A percentile compares a stretch with the other conserved stretches of the same genome.
phyloP scores from a whole-genome alignment of 2,329 filamentous ascomycete species.

The Ceratocystiopsis brevicomis region DNA sequence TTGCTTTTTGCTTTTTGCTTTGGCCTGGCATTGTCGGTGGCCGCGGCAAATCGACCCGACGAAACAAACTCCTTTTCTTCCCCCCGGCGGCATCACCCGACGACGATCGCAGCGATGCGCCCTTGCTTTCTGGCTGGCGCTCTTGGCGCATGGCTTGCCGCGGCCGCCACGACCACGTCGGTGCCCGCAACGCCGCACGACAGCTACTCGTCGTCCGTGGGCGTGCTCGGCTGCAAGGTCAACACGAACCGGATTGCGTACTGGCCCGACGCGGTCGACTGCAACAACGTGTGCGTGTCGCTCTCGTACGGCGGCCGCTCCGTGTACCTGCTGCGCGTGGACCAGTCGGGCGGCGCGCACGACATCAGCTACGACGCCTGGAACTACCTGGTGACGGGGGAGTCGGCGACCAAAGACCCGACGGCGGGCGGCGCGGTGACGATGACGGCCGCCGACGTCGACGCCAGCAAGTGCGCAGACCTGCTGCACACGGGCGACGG shows the following conservation, averaged over 20 bases:
- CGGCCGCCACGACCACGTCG: slow-evolving; percentile 3
- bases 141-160: not conserved
- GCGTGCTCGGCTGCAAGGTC: slow-evolving; percentile 39
- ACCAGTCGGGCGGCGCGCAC: slow-evolving; percentile 33
- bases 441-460: slow-evolving; percentile 27
- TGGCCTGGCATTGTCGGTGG: too few relatives aligned
- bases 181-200: slow-evolving; percentile 33
- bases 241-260: slow-evolving; percentile 40
- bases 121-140: not conserved
- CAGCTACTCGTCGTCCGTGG: slow-evolving; percentile 33
- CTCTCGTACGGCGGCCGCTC: slow-evolving; percentile 27
- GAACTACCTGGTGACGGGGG: slow-evolving; percentile 31
- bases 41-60: too few relatives aligned
- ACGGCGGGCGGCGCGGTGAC: slow-evolving; percentile 26
- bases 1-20: too few relatives aligned
- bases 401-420: slow-evolving; percentile 26
- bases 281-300: slow-evolving; percentile 36
- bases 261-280: slow-evolving; percentile 32
- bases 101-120: not conserved
- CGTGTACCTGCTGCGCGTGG: slow-evolving; percentile 37
- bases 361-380: slow-evolving; percentile 42
- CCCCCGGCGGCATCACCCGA: too few relatives aligned
- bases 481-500: slow-evolving; percentile 24
- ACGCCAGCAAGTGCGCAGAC: slow-evolving; percentile 24
- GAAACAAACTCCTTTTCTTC: too few relatives aligned